These are phyloP conservation scores for Nannizziopsis barbatae DNA, from an alignment of 2,329 filamentous ascomycete species.

Conservation along the genomic window DNA sequence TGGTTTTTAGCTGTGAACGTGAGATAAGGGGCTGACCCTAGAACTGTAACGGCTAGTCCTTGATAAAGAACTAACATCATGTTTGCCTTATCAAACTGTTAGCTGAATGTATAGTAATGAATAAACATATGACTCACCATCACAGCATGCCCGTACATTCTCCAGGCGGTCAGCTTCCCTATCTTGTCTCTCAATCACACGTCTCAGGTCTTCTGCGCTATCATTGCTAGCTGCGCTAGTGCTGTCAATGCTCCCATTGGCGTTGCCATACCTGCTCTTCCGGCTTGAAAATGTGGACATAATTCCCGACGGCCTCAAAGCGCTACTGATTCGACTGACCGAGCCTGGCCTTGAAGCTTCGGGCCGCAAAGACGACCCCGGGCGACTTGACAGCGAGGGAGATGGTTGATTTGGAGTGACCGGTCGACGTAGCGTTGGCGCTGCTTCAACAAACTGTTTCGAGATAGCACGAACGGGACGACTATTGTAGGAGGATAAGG, in stretches of 20 bases:
- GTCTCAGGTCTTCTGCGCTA: constrained; percentile 70
- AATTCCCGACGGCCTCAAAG: constrained; percentile 38
- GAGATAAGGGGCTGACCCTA: constrained; percentile 26
- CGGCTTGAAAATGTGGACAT: constrained; percentile 42
- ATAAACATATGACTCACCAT: constrained; percentile 56
- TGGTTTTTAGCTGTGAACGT: constrained; percentile 26
- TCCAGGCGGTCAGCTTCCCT: constrained; percentile 69
- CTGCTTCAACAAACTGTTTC: constrained; percentile 37
- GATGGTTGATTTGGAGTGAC: constrained; percentile 29
- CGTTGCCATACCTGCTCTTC: constrained; percentile 32
- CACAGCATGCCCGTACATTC: constrained; percentile 93
- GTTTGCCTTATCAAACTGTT: constrained; percentile 49
- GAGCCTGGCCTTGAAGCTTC: constrained; percentile 34
- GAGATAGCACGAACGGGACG: constrained; percentile 57
- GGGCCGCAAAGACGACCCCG: constrained; percentile 26
- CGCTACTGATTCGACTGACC: constrained; percentile 38
- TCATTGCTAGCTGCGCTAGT: constrained; percentile 45
- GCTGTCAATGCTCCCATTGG: constrained; percentile 29
- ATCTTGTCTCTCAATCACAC: constrained; percentile 57
- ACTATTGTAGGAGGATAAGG: constrained; percentile 71
- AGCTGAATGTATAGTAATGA: background rate
- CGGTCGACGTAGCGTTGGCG: constrained; percentile 29
- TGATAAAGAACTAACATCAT: constrained; percentile 49
- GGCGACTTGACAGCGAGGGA: constrained; percentile 27
- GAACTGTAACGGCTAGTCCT: constrained; percentile 34